phyloP scores from a whole-genome alignment of 495 filamentous ascomycete genomes.

The Bombardia bombarda region DNA sequence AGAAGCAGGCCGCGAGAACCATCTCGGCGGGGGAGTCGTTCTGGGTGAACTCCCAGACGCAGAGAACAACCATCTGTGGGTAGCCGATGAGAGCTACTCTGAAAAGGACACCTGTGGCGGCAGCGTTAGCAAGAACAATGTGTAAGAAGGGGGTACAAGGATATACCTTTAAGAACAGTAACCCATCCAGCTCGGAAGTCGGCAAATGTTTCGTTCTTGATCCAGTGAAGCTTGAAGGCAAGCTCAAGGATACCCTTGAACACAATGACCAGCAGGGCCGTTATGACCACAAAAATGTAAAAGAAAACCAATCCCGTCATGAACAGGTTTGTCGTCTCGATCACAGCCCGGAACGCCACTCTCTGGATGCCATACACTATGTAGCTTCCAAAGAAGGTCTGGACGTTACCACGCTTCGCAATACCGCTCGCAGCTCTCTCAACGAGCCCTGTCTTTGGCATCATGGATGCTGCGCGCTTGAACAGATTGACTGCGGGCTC shows the following conservation, averaged over 20 bases:
- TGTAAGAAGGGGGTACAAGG: background rate
- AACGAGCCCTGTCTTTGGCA: constrained; percentile 28
- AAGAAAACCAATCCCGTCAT: constrained; percentile 89
- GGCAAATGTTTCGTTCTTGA: constrained; percentile 80
- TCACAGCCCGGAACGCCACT: constrained; percentile 76
- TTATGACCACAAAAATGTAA: constrained; percentile 66
- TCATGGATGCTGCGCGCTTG: constrained; percentile 36
- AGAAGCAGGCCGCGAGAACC: constrained; percentile 81
- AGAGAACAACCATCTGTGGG: constrained; percentile 85
- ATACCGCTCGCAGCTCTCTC: constrained; percentile 30
- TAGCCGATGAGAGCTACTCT: constrained; percentile 86
- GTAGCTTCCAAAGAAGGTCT: constrained; percentile 45
- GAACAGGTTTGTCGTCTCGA: constrained; percentile 92
- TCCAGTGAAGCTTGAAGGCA: constrained; percentile 57
- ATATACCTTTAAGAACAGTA: constrained; percentile 24
- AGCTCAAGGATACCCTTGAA: constrained; percentile 79
- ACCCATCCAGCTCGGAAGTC: constrained; percentile 90
- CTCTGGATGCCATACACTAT: constrained; percentile 81
- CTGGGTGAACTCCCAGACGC: constrained; percentile 88
- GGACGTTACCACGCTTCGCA: constrained; percentile 37
- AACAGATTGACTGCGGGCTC: constrained; percentile 30
- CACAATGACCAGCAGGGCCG: constrained; percentile 60
- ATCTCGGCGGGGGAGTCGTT: constrained; percentile 83
- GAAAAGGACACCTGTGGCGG: constrained; percentile 72
- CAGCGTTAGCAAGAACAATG: constrained; percentile 8